These are phyloP conservation scores for Fusarium sp. DNA, from an alignment of 2,329 filamentous ascomycete genomes.

Conservation along the genomic window DNA sequence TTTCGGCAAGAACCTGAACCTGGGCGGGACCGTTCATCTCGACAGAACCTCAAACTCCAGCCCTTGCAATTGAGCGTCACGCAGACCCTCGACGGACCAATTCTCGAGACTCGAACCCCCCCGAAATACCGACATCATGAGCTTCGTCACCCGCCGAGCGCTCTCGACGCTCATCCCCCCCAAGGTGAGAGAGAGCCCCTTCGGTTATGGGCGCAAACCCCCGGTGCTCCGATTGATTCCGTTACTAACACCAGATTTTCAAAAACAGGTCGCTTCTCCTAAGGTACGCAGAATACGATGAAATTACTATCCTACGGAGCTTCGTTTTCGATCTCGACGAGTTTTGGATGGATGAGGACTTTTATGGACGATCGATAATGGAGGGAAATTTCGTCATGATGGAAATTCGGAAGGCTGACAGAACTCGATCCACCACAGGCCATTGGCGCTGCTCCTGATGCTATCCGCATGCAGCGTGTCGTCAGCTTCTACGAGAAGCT, in stretches of 20 bases:
- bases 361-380: constrained; percentile 13
- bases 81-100: constrained; percentile 45
- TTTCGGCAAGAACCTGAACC: constrained; percentile 54
- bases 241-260: constrained; percentile 51
- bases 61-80: constrained; percentile 50
- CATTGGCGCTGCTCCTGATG: constrained; percentile 94
- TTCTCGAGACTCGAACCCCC: constrained; percentile 36
- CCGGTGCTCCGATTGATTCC: constrained; percentile 44
- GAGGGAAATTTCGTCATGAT: constrained; percentile 19
- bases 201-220: constrained; percentile 39
- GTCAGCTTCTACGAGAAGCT: constrained; percentile 99
- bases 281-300: constrained; percentile 65
- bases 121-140: constrained; percentile 74
- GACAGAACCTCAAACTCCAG: constrained; percentile 39
- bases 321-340: constrained; percentile 23
- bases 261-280: constrained; percentile 78
- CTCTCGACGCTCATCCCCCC: constrained; percentile 99
- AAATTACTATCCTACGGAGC: not conserved
- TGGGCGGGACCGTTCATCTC: constrained; percentile 40
- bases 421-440: constrained; percentile 65
- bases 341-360: constrained; percentile 20
- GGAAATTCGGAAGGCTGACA: constrained; percentile 48
- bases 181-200: constrained; percentile 73
- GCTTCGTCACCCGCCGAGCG: constrained; percentile 88
- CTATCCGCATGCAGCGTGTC: constrained; percentile 96